Evolutionary conservation across 1,284 basidiomycete genomes (phyloP).

Genomic region (Trametes hirsuta): DNA sequence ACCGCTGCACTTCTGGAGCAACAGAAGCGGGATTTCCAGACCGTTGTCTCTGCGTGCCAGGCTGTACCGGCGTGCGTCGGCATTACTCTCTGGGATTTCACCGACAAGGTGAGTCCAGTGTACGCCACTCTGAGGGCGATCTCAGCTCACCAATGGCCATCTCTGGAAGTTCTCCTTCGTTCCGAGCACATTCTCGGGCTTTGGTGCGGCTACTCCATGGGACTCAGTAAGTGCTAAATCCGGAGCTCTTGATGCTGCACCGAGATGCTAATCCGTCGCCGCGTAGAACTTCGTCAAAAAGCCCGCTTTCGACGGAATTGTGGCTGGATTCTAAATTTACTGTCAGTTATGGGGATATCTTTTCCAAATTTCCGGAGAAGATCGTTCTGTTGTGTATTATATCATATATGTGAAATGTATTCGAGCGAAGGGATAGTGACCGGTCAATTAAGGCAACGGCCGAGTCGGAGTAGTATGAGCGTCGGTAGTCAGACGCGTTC

Average conservation of each 20-base stretch:
- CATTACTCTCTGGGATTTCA: conserved; percentile 55
- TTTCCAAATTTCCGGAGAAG: neutral
- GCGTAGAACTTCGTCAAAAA: conserved; percentile 31
- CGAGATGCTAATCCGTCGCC: neutral
- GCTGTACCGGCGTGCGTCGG: conserved; percentile 47
- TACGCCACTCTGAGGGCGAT: neutral
- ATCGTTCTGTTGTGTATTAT: neutral
- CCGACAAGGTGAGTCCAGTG: conserved; percentile 39
- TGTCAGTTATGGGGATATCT: neutral
- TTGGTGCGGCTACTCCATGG: conserved; percentile 39
- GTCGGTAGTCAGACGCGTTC: too few relatives aligned
- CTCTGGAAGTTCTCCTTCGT: conserved; percentile 38
- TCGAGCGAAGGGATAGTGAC: too few relatives aligned
- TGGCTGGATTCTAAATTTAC: conserved; percentile 21
- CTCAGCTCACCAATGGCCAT: conserved; percentile 23
- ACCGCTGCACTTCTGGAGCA: conserved; percentile 49
- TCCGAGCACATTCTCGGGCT: conserved; percentile 35
- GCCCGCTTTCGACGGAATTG: conserved; percentile 34
- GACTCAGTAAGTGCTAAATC: conserved; percentile 29
- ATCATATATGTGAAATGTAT: neutral
- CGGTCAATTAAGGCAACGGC: too few relatives aligned
- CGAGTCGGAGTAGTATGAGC: too few relatives aligned
- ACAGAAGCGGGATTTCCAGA: conserved; percentile 53
- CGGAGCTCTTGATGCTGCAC: neutral
- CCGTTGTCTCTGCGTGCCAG: conserved; percentile 48